A percentile compares a stretch with the other conserved stretches of the same genome.
phyloP scores from a whole-genome alignment of 208 protist genomes.

The Crithidia brevicula region DNA sequence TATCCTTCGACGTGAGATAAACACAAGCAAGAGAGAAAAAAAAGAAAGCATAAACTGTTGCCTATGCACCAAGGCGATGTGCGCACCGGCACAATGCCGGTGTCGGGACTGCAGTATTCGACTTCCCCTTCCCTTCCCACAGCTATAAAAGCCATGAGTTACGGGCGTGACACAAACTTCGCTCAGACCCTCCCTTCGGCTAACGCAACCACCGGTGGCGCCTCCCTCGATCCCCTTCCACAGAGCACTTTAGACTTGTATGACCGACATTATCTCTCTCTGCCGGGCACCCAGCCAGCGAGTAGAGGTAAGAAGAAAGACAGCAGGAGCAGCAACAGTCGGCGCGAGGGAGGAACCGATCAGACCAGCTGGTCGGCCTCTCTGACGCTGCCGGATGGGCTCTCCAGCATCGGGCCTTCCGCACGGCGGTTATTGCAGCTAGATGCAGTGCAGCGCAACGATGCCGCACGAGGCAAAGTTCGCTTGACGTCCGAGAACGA shows the following conservation, averaged over 20 bases:
- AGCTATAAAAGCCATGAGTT: conserved; percentile 26
- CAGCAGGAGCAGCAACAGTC: background rate
- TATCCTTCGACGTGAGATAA: background rate
- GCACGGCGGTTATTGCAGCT: conserved; percentile 42
- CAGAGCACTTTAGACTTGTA: conserved; percentile 32
- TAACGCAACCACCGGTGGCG: background rate
- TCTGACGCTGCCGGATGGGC: conserved; percentile 21
- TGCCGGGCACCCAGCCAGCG: conserved; percentile 12
- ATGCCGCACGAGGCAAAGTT: background rate
- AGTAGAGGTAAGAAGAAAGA: background rate
- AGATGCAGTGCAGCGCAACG: conserved; percentile 13
- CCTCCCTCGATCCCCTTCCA: conserved; percentile 6
- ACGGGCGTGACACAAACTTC: background rate
- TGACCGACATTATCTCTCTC: conserved; percentile 22
- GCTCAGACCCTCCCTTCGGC: background rate
- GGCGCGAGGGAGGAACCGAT: background rate
- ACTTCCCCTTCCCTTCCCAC: conserved; percentile 58
- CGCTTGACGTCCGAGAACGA: too few species aligned
- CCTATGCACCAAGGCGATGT: conserved; percentile 3
- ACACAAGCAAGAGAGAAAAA: conserved; percentile 1
- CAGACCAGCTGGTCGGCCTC: conserved; percentile 6
- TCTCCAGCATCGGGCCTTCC: conserved; percentile 61
- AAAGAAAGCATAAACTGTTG: background rate
- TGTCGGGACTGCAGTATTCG: conserved; percentile 55
- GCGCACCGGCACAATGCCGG: conserved; percentile 40